Base-by-base conservation (phyloP, 1,139 yeast species). In the Suhomyces panamericanus region DNA sequence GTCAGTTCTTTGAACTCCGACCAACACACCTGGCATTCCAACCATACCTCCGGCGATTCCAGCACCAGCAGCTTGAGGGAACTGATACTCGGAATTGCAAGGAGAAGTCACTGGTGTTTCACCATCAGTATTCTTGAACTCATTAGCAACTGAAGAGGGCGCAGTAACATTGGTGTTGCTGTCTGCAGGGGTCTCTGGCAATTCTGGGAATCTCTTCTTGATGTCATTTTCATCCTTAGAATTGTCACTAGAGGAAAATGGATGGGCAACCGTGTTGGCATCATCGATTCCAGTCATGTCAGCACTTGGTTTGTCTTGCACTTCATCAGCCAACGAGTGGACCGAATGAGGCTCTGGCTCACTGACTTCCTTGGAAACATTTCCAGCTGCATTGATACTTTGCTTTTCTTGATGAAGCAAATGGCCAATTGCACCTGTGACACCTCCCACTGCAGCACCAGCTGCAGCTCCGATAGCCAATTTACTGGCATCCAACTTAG, bases 41-140 rank as follows among this genome's bases (percentile, higher is more conserved):
- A 69, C 73, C 66, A 73, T 57, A 11, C 77, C 73, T 17, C 77
- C 77, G 17, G 35, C 44, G 40, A 69, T 61, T 14, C 70, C 71
- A 12, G 66, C 63, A 44, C 52, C 57, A 6, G 58, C 49, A 15
- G 61, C 60, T 83, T 80, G 67, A 61, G 83, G 69, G 74, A 73
- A 76, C 49, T 70, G 79, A 60, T 68, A 74, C 17, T 80, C 81
- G 1, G 83, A 78, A 38, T 69, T 70, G 37, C 74, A 75, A 38
- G 84, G 85, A 8, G 83, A 77, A 1, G 85, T 79, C 29, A 76
- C 69, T 12, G 84, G 83, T 2, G 85, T 80, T 50, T 78, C 83
- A 28, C 56, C 60, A 16, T 67, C 77, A 9, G 59, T 65, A 30
- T 67, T 59, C 41, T 55, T 56, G 38, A 49, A 55, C 14, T 60